phyloP scores from a whole-genome alignment of 768 basidiomycete genomes.

The Lactarius indigo region DNA sequence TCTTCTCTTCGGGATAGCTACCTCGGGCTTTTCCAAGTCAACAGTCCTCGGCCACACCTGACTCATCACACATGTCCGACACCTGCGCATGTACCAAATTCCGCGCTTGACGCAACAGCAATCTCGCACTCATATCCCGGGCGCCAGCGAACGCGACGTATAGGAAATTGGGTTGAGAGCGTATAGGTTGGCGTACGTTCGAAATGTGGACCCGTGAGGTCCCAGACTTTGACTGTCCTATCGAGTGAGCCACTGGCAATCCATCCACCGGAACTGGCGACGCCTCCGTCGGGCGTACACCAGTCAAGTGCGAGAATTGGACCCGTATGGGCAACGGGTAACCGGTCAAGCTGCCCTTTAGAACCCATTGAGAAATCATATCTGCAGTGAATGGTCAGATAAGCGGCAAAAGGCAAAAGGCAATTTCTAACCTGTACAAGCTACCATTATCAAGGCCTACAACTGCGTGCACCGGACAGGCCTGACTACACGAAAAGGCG shows the following conservation, averaged over 20 bases:
- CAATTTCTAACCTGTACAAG: conserved; percentile 50
- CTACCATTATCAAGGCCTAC: conserved; percentile 35
- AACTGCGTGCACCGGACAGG: conserved; percentile 64
- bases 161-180: conserved; percentile 70
- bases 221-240: conserved; percentile 80
- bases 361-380: conserved; percentile 83
- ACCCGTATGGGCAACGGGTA: conserved; percentile 70
- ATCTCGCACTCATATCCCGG: conserved; percentile 74
- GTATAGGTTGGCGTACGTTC: conserved; percentile 64
- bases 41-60: not conserved
- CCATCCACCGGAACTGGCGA: conserved; percentile 49
- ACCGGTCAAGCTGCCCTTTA: conserved; percentile 64
- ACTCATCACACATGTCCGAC: conserved; percentile 26
- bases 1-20: conserved; percentile 11
- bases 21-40: conserved; percentile 20
- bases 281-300: conserved; percentile 39
- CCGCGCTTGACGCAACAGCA: conserved; percentile 65
- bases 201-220: conserved; percentile 57
- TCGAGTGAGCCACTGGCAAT: conserved; percentile 78
- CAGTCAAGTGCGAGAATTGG: conserved; percentile 75
- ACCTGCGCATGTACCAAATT: conserved; percentile 41
- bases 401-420: not conserved
- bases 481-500: conserved; percentile 63
- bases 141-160: conserved; percentile 73
- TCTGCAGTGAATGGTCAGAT: conserved; percentile 33